phyloP scores from a whole-genome alignment of 2,329 filamentous ascomycete species.

The Cladosporium sp. region DNA sequence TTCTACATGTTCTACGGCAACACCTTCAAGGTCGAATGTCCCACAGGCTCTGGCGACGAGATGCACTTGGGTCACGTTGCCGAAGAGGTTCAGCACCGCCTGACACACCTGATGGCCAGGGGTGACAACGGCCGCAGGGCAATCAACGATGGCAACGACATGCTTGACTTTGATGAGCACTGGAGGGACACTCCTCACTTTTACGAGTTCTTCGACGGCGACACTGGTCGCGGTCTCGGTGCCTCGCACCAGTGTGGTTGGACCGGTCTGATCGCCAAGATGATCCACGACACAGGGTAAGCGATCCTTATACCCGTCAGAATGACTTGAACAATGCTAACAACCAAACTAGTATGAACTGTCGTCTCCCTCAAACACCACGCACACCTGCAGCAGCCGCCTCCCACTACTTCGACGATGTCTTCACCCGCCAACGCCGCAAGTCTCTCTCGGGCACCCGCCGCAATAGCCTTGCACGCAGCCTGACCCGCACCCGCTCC shows the following conservation, averaged over 20 bases:
- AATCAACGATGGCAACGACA: conserved; percentile 81
- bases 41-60: conserved; percentile 86
- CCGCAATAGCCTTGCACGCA: conserved; percentile 59
- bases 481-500: conserved; percentile 57
- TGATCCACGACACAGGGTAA: conserved; percentile 97
- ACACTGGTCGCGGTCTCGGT: conserved; percentile 83
- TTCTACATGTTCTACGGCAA: conserved; percentile 97
- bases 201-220: conserved; percentile 96
- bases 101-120: conserved; percentile 87
- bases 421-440: conserved; percentile 64
- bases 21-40: conserved; percentile 86
- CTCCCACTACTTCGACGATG: conserved; percentile 93
- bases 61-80: conserved; percentile 96
- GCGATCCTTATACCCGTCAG: conserved; percentile 37
- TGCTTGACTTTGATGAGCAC: conserved; percentile 85
- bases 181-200: conserved; percentile 97
- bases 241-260: conserved; percentile 95
- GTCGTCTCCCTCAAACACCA: conserved; percentile 89
- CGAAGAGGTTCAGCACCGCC: conserved; percentile 89
- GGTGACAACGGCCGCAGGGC: conserved; percentile 84
- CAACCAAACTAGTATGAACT: conserved; percentile 66
- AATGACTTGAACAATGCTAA: conserved; percentile 43
- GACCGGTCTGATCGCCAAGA: conserved; percentile 92
- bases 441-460: conserved; percentile 55
- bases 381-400: conserved; percentile 82